phyloP scores from a whole-genome alignment of 163 green algal species.

The Chloroidium sp. region DNA sequence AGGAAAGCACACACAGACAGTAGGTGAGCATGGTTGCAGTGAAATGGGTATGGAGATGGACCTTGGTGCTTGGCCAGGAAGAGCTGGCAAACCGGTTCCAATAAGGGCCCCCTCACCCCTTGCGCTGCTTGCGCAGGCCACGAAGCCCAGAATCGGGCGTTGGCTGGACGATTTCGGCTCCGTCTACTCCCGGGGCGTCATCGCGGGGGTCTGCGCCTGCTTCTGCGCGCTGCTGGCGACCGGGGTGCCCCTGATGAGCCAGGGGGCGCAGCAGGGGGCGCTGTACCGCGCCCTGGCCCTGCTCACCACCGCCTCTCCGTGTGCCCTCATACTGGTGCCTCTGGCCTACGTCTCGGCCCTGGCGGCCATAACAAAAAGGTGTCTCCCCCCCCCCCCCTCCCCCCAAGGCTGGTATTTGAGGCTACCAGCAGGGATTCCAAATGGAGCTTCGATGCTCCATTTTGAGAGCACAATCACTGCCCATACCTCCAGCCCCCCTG shows the following conservation, averaged over 20 bases:
- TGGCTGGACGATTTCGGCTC: constrained; percentile 70
- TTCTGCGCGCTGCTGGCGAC: constrained; percentile 48
- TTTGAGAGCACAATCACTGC: no score
- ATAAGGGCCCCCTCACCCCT: no score
- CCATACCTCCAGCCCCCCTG: neutral
- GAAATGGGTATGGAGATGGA: no score
- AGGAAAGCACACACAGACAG: no score
- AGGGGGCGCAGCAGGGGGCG: constrained; percentile 35
- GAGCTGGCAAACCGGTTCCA: neutral
- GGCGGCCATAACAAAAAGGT: constrained; percentile 53
- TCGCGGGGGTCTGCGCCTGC: constrained; percentile 48
- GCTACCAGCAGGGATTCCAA: no score
- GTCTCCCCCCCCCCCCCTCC: no score
- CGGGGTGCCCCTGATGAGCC: constrained; percentile 54
- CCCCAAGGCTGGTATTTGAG: no score
- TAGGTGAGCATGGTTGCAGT: no score
- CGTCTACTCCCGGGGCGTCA: constrained; percentile 70
- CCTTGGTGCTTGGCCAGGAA: no score
- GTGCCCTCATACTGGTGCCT: constrained; percentile 85
- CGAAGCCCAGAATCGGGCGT: constrained; percentile 54
- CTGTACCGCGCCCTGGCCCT: constrained; percentile 88
- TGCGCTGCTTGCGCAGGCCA: constrained; percentile 21
- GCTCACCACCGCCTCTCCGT: constrained; percentile 87
- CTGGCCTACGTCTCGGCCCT: constrained; percentile 93
- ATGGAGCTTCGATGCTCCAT: no score